Evolutionary conservation across 176 grass and related monocot species (phyloP), one percentile per base, ranked within the genome.

Genomic region (Lolium perenne): DNA sequence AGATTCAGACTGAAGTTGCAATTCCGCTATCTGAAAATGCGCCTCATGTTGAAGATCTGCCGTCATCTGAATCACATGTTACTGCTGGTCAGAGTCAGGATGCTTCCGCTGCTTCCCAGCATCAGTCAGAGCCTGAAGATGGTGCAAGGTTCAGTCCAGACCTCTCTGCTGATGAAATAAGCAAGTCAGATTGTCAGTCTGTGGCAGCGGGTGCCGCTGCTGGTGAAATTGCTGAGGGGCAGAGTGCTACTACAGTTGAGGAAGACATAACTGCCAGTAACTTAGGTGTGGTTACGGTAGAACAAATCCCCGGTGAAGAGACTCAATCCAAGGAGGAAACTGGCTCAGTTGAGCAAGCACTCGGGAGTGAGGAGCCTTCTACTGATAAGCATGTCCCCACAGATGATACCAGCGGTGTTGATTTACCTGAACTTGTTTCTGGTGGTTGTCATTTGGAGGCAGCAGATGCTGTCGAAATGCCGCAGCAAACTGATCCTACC

Each of bases 401-500:
- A 50, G 50, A 68, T 50, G 74, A 68, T 20, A 29, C 15, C 35
- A 79, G 38, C 2, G 0, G 10, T 58, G 48, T 20, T 57, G 77
- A 69, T 16, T 38, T 76, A 48, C 56, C 57, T 49, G 14, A 76
- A 85, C 38, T 25, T 89, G 59, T 6, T 57, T 50, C 38, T 20
- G 59, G 18, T 38, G 38, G 18, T 84, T 77, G 41, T 72, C 48
- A 82, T 47, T 73, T 63, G 14, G 49, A 78, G 10, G 21, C 68
- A 54, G 12, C 38, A 49, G 75, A 20, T 12, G 77, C 9, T 76
- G 71, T 45, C 23, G 74, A 86, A 74, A 46, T 63, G 70, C 81
- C 47, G 63, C 74, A 78, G 40, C n/a, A 83, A 54, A 79, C 55
- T 55, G 84, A 83, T 74, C 69, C 25, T 71, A 63, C 68, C 77